Conservation (phyloP, 257 asterid species). For the Euphrasia confusa region DNA sequence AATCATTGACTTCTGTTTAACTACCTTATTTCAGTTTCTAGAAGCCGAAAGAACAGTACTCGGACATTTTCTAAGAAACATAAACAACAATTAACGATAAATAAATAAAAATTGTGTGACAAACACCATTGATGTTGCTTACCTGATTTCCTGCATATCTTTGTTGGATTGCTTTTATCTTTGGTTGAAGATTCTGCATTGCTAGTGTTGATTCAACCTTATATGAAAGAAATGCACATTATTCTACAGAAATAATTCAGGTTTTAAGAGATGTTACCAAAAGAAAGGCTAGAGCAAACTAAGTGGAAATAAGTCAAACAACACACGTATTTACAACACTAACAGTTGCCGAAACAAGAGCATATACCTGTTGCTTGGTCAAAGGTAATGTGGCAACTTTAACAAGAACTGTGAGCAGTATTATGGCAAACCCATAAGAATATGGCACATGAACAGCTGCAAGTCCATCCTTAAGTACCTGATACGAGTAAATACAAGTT, state of each 20-base stretch:
- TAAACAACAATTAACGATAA: neutral
- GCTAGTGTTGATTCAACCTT: slow-evolving; percentile 97
- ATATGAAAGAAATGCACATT: slow-evolving; percentile 21
- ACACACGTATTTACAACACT: slow-evolving; percentile 7
- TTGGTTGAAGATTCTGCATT: slow-evolving; percentile 99
- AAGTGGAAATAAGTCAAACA: neutral
- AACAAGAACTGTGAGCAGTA: slow-evolving; percentile 85
- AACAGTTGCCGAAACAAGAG: slow-evolving; percentile 14
- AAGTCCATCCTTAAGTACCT: slow-evolving; percentile 91
- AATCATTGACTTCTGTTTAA: slow-evolving; percentile 8
- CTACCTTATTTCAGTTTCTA: slow-evolving; percentile 12
- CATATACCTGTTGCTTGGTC: slow-evolving; percentile 95
- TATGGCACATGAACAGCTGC: slow-evolving; percentile 89
- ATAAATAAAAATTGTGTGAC: neutral
- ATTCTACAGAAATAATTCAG: slow-evolving; percentile 13
- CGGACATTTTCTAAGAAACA: slow-evolving; percentile 6
- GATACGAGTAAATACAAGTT: slow-evolving; percentile 31
- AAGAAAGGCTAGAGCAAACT: slow-evolving; percentile 16
- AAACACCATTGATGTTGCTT: slow-evolving; percentile 24
- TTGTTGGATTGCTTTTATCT: slow-evolving; percentile 94
- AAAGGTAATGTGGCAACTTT: slow-evolving; percentile 85
- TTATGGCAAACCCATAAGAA: slow-evolving; percentile 94
- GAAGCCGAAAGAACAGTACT: slow-evolving; percentile 12
- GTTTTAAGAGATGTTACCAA: slow-evolving; percentile 17
- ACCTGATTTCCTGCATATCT: slow-evolving; percentile 99